phyloP scores from a whole-genome alignment of 2,329 filamentous ascomycete species.

The Alternaria sp. region DNA sequence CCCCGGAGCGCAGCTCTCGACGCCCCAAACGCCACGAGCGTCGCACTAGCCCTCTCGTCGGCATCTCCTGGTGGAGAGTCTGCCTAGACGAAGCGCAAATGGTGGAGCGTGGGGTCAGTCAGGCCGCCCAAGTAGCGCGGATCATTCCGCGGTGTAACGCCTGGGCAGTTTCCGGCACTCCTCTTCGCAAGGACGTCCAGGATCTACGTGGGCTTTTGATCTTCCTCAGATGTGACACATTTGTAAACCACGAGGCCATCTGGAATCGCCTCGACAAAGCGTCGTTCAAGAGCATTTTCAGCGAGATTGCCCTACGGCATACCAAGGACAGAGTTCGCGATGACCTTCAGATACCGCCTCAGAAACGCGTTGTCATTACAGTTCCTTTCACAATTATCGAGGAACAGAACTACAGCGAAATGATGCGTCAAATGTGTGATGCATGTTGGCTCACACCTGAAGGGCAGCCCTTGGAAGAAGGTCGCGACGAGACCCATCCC shows the following conservation, averaged over 20 bases:
- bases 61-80: constrained; percentile 87
- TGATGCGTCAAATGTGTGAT: constrained; percentile 78
- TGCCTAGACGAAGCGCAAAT: constrained; percentile 82
- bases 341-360: constrained; percentile 79
- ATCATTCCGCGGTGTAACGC: constrained; percentile 83
- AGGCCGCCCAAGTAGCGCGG: constrained; percentile 80
- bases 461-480: constrained; percentile 66
- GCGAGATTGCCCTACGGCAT: constrained; percentile 77
- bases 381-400: constrained; percentile 90
- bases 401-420: constrained; percentile 81
- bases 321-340: constrained; percentile 81
- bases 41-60: constrained; percentile 75
- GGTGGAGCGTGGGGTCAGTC: constrained; percentile 86
- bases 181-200: constrained; percentile 77
- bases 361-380: constrained; percentile 85
- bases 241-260: constrained; percentile 65
- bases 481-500: constrained; percentile 70
- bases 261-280: constrained; percentile 75
- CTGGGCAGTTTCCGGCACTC: constrained; percentile 93
- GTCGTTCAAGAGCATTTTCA: constrained; percentile 73
- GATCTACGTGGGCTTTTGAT: constrained; percentile 82
- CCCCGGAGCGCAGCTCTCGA: constrained; percentile 74
- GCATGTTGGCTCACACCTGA: constrained; percentile 69
- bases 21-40: constrained; percentile 68
- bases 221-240: constrained; percentile 82